phyloP scores from a whole-genome alignment of 805 yeast species.

The Saitoella complicata region DNA sequence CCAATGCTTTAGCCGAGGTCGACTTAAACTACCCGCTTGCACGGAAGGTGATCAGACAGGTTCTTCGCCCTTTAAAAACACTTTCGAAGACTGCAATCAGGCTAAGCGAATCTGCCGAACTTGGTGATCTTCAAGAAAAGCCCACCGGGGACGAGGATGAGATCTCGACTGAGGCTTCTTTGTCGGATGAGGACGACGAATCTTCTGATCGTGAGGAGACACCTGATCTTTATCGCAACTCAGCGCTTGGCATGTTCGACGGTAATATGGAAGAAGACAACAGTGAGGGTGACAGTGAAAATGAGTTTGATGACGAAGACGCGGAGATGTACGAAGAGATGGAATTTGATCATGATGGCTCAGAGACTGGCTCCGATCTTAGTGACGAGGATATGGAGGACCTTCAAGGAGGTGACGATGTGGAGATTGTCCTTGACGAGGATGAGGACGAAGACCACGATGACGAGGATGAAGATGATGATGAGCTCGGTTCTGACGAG shows the following conservation, averaged over 20 bases:
- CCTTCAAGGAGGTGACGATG: constrained; percentile 12
- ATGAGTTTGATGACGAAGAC: constrained; percentile 29
- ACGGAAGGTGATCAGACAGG: constrained; percentile 36
- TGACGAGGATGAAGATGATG: constrained; percentile 15
- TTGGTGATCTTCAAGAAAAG: constrained; percentile 20
- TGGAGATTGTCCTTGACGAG: constrained; percentile 17
- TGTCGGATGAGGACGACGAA: constrained; percentile 23
- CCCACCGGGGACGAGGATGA: constrained; percentile 37
- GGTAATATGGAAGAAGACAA: constrained; percentile 51
- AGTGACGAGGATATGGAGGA: constrained; percentile 34
- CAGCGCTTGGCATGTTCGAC: constrained; percentile 90
- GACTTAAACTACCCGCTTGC: constrained; percentile 64
- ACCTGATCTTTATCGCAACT: constrained; percentile 70
- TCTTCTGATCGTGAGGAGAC: constrained; percentile 40
- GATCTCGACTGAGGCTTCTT: constrained; percentile 26
- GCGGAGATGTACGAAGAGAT: constrained; percentile 14
- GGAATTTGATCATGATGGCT: constrained; percentile 39
- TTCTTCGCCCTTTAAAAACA: constrained; percentile 38
- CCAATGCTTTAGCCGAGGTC: constrained; percentile 43
- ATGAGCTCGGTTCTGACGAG: constrained; percentile 7
- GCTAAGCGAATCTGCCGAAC: constrained; percentile 29
- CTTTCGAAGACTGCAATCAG: constrained; percentile 9
- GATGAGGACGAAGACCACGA: constrained; percentile 17
- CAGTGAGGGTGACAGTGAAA: constrained; percentile 24
- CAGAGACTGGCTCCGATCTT: constrained; percentile 24